Conservation (phyloP, 1,284 basidiomycete species). For the Malassezia nana region DNA sequence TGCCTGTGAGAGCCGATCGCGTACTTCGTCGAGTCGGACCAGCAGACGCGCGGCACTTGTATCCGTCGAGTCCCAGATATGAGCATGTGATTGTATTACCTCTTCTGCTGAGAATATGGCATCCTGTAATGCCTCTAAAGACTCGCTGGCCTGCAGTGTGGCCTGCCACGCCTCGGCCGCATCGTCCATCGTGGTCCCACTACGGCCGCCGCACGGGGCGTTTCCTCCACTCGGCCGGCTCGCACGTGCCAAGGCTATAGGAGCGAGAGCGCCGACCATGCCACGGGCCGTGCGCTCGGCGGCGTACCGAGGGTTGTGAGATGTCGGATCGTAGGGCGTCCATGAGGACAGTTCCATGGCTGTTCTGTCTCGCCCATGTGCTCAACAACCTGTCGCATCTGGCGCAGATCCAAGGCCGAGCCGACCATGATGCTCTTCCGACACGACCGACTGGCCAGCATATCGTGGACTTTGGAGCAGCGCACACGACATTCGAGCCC, state of each 20-base stretch:
- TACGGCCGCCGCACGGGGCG: neutral
- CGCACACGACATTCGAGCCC: constrained; percentile 60
- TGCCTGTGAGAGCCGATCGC: constrained; percentile 2
- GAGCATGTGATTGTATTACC: constrained; percentile 1
- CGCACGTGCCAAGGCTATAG: constrained; percentile 9
- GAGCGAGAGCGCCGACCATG: constrained; percentile 1
- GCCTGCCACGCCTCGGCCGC: constrained; percentile 6
- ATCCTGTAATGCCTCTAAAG: constrained; percentile 9
- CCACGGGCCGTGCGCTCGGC: neutral
- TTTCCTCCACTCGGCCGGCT: neutral
- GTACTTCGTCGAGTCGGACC: constrained; percentile 6
- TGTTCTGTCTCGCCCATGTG: constrained; percentile 96
- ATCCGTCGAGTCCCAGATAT: constrained; percentile 6
- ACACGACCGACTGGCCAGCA: constrained; percentile 95
- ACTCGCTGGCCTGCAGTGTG: constrained; percentile 2
- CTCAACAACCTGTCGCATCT: constrained; percentile 70
- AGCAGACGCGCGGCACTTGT: neutral
- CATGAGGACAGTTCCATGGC: constrained; percentile 94
- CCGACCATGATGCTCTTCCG: constrained; percentile 94
- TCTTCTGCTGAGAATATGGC: constrained; percentile 11
- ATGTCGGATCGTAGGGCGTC: constrained; percentile 80
- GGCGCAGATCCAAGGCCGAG: constrained; percentile 62
- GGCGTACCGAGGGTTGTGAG: constrained; percentile 17
- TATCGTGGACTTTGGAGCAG: constrained; percentile 80
- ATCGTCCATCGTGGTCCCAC: neutral